Evolutionary conservation across 148 eudicot genomes (phyloP), one percentile per base, ranked within the genome.

Genomic region (Euryodendron excelsum): DNA sequence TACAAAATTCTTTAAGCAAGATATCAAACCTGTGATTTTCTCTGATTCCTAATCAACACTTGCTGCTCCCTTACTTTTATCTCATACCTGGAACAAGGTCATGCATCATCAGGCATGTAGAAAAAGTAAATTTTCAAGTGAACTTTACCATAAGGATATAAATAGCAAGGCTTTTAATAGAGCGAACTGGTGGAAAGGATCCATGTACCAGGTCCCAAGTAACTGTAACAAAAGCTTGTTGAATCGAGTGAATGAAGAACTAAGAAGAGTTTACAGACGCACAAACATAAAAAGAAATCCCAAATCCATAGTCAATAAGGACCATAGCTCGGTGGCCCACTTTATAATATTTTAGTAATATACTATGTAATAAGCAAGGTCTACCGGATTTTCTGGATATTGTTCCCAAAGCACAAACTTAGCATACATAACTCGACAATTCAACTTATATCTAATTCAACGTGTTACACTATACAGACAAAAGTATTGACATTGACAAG

Each of bases 51-150:
- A 80, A 88, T 73, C 76, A 78, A 30, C 80, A 89, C 91, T 86
- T 92, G 97, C 89, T 96, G 99, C 86, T 96, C 99, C 80, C 95
- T 90, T 77, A 92, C 75, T 84, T 96, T 93, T 7, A 96, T 93
- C 87, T 93, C 98, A 74, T 90, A 96, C 91, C 99, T 96, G 89
- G 44, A 77, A 83, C 23, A 81, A 69, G 47, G 48, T 53, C 25
- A 37, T 47, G 36, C 30, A 60, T 59, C 78, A 85, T 72, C 21
- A 78, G 78, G 74, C 72, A n/a, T 62, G 30, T 73, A 36, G 37
- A 17, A 37, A 56, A 14, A 0, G 9, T 56, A 34, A 73, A n/a
- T 56, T 45, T 7, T 1, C 4, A 70, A 56, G 6, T 1, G n/a
- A 56, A 20, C 27, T 33, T 33, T 10, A 34, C 28, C 69, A 1